Base-by-base conservation (phyloP, 192 early-diverging fungal species). In the Coemansia sp. region DNA sequence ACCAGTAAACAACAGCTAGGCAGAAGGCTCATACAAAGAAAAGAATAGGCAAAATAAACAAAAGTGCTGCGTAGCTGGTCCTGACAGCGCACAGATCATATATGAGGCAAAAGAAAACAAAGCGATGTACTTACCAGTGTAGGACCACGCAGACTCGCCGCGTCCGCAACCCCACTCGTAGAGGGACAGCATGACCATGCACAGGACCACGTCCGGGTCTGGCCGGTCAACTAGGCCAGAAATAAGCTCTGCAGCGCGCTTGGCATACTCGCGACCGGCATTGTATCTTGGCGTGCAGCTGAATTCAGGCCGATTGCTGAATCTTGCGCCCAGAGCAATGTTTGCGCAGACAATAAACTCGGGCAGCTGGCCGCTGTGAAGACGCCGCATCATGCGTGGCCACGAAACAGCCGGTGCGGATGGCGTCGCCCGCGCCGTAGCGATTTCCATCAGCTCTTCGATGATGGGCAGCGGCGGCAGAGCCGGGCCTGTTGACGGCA, bases 131-230 rank as follows among this genome's bases (percentile, higher is more conserved):
- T 67, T 67, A 59, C 66, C 66, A 14, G 75, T 77, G 50, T 77
- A 82, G 7, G 80, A 73, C 80, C 80, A 82, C 28, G 80, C 80
- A 11, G 80, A 82, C 57, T 82, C 80, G 62, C 80, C 80, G n/a
- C 75, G 75, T 7, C 80, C 80, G 34, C 80, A 82, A 38, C 75
- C 80, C 74, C 75, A 82, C 66, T 82, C 80, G 57, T 77, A 82
- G 52, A 82, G 64, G 54, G 75, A 76, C 52, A 82, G 72, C 71
- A 77, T 71, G 2, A 71, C 68, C 49, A 82, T 62, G 48, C 75
- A 77, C 30, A 71, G 69, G 30, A 82, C 69, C 0, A 82, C 80
- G 60, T 82, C 75, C 11, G 74, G 75, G 30, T 82, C 80, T 0
- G 80, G 80, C 34, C 72, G 72, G 63, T 82, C 80, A 10, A 82